phyloP scores from a whole-genome alignment of 2,329 filamentous ascomycete genomes.

The Fusarium irregulare region DNA sequence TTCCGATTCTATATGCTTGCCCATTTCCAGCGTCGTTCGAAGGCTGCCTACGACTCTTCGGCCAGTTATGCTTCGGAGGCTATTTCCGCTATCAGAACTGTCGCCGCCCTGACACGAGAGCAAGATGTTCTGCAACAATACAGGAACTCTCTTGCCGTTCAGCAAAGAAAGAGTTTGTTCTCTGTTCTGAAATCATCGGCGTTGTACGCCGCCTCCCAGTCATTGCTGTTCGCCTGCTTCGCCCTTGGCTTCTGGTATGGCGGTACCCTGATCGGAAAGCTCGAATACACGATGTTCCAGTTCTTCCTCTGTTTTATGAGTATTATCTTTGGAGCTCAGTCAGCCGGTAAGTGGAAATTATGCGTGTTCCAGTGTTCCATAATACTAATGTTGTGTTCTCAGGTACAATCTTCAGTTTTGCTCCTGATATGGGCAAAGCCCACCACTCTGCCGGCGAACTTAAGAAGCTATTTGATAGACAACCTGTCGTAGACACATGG shows the following conservation, averaged over 20 bases:
- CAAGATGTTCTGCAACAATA: constrained; percentile 81
- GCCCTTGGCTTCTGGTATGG: constrained; percentile 96
- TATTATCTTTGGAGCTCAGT: constrained; percentile 91
- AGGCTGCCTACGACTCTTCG: constrained; percentile 81
- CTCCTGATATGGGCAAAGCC: constrained; percentile 93
- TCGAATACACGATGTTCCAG: constrained; percentile 81
- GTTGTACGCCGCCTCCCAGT: constrained; percentile 87
- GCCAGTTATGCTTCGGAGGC: constrained; percentile 93
- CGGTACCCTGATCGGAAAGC: constrained; percentile 76
- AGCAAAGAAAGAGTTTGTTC: constrained; percentile 74
- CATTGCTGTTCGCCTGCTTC: constrained; percentile 83
- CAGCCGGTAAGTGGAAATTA: constrained; percentile 60
- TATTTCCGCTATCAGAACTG: constrained; percentile 92
- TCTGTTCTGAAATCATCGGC: constrained; percentile 81
- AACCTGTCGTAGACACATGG: constrained; percentile 86
- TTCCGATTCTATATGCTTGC: constrained; percentile 87
- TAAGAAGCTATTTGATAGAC: constrained; percentile 84
- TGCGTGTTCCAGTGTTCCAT: not conserved
- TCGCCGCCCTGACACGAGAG: constrained; percentile 90
- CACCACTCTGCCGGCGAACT: constrained; percentile 84
- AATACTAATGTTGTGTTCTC: constrained; percentile 77
- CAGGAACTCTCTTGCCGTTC: constrained; percentile 71
- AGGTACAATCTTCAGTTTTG: constrained; percentile 88
- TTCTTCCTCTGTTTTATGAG: constrained; percentile 94
- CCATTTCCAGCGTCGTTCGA: constrained; percentile 81